Base-by-base conservation (phyloP, 768 basidiomycete genomes). In the Lentinula sp. region DNA sequence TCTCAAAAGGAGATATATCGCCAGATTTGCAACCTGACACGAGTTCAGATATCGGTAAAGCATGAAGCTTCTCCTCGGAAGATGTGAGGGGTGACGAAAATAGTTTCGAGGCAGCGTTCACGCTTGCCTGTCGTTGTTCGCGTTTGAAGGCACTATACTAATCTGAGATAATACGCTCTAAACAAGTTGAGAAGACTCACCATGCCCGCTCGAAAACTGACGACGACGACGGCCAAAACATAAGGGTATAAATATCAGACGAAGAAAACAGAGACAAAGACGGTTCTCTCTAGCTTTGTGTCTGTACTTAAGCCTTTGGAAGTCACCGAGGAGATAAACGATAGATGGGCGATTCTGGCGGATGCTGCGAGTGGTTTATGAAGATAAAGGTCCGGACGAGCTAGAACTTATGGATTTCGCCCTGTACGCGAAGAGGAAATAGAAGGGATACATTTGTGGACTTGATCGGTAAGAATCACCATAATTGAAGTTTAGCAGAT, bases 21-120 rank as follows among this genome's bases (percentile, higher is more conserved):
- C 80, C 81, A 18, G 76, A 67, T 37, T 70, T 74, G 69, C 80
- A 82, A 68, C 76, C 72, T 6, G 71, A 67, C 54, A 81, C 80
- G 60, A 82, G 74, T 64, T 78, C 72, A 10, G 78, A 72, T 52
- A 82, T 72, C 12, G 81, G 74, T 70, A 81, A 79, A 66, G 77
- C 70, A 70, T 82, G 80, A 39, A 81, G 71, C 69, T 79, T 79
- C 61, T 77, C 69, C 71, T 82, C 80, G 54, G 72, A 66, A 62
- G 70, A 67, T 43, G 80, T 77, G 61, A 80, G 80, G 64, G 76
- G 74, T 28, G 70, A 61, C 15, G 76, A 74, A 62, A 77, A 79
- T 59, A 67, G 53, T 61, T 73, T 65, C 39, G 76, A 72, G 32
- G 80, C 72, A 16, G 76, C 71, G 63, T 75, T 76, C 63, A 81